Conservation (phyloP, 805 yeast genomes). For the Ogataea nitratoaversa region DNA sequence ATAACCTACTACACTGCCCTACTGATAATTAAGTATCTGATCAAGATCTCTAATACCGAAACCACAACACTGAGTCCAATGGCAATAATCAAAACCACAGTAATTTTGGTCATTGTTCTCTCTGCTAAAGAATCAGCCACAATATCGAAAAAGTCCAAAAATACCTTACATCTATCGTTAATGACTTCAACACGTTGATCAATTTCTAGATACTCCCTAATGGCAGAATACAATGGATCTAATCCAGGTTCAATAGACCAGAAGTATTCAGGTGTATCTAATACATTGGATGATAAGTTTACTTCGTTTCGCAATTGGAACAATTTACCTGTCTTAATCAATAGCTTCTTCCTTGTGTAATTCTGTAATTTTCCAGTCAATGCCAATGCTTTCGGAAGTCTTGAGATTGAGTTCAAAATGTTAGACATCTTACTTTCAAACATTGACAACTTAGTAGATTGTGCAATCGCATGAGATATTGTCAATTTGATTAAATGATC, state of each 20-base stretch:
- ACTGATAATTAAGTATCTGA: conserved; percentile 48
- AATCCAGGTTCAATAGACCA: conserved; percentile 96
- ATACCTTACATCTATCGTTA: conserved; percentile 91
- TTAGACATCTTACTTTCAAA: conserved; percentile 91
- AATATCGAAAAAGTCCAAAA: conserved; percentile 87
- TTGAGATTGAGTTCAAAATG: conserved; percentile 78
- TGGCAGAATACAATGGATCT: conserved; percentile 86
- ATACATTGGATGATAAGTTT: conserved; percentile 80
- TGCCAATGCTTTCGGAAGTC: conserved; percentile 84
- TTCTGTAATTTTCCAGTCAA: conserved; percentile 80
- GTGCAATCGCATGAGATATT: conserved; percentile 95
- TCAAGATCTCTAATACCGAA: conserved; percentile 64
- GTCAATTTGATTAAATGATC: conserved; percentile 91
- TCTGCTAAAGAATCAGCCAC: conserved; percentile 94
- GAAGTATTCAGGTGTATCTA: conserved; percentile 94
- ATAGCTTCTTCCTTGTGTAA: conserved; percentile 73
- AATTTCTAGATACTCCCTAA: conserved; percentile 88
- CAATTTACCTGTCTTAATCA: conserved; percentile 84
- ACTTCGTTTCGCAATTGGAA: conserved; percentile 92
- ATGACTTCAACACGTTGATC: conserved; percentile 92
- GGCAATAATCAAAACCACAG: conserved; percentile 82
- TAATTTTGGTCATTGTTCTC: conserved; percentile 83
- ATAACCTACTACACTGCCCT: conserved; percentile 2
- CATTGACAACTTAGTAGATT: conserved; percentile 84
- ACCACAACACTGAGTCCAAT: conserved; percentile 76